Base-by-base conservation (phyloP, 2,329 filamentous ascomycete species). In the Fusarium dimerum region DNA sequence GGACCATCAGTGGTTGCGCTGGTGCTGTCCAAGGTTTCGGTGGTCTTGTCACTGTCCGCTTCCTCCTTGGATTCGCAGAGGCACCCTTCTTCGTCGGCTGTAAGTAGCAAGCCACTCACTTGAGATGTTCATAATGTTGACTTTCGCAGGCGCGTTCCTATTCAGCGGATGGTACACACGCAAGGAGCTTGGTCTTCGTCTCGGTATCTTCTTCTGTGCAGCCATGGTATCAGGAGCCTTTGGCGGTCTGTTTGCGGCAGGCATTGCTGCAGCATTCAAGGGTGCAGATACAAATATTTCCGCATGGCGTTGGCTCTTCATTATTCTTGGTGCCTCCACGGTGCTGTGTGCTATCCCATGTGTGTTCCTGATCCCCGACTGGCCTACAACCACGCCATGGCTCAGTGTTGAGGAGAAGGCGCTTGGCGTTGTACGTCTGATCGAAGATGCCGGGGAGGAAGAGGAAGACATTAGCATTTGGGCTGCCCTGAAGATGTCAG, bases 161-260 rank as follows among this genome's bases (percentile, higher is more conserved):
- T 52, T 68, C 11, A 59, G 56, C n/a, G 59, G 57, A 12, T 70
- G 66, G 65, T 68, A 69, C 30, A 57, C 63, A 2, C 59, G 59
- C n/a, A 56, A 68, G 42, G 62, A 67, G 45, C 54, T 60, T 1
- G 60, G 62, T 44, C 42, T 59, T 7, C 62, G 66, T 2, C 57
- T 68, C 15, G 65, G 66, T 11, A 55, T 73, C 7, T 67, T 73
- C 43, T 74, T 70, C 48, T 66, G 60, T 17, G 65, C 69, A 2
- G 68, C 67, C 5, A 66, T 68, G 34, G 51, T 70, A 3, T 66
- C 68, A 0, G 75, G 75, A 9, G 76, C 75, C 9, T 78, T 78
- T 53, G 73, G 70, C 0, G 76, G 76, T 1, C 68, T 78, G 5
- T 63, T 78, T 1, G 76, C 76, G 0, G 72, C 67, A 48, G 73